Conservation (phyloP, 495 filamentous ascomycete genomes). For the Xylaria nigripes region DNA sequence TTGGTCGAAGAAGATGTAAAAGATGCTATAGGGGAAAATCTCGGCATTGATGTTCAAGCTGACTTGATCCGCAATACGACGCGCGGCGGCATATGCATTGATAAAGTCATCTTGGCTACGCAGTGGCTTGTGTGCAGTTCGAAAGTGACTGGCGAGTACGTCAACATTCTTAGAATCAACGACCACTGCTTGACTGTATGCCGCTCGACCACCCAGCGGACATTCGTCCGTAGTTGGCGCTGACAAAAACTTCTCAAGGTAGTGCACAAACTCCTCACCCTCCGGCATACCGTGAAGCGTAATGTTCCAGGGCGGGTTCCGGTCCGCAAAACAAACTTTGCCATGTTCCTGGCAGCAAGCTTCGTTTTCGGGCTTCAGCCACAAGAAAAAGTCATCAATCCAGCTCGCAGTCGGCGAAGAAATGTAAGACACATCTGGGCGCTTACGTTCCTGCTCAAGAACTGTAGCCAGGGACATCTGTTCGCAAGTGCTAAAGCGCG, state of each 20-base stretch:
- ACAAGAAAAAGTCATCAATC: constrained; percentile 93
- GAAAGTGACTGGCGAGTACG: constrained; percentile 80
- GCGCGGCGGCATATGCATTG: constrained; percentile 75
- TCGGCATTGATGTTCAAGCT: constrained; percentile 57
- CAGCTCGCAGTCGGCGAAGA: constrained; percentile 88
- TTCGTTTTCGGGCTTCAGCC: constrained; percentile 80
- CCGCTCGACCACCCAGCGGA: constrained; percentile 76
- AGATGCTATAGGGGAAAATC: constrained; percentile 91
- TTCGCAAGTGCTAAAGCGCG: constrained; percentile 82
- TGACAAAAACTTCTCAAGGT: constrained; percentile 71
- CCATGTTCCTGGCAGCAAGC: constrained; percentile 63
- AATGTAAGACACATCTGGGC: constrained; percentile 83
- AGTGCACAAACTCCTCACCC: constrained; percentile 79
- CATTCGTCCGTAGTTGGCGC: constrained; percentile 75
- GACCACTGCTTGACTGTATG: constrained; percentile 79
- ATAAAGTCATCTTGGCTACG: constrained; percentile 91
- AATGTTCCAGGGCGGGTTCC: constrained; percentile 76
- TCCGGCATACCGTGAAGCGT: constrained; percentile 86
- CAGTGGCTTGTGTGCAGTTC: constrained; percentile 78
- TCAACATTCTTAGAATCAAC: constrained; percentile 57
- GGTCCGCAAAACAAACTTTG: constrained; percentile 67
- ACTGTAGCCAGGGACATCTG: constrained; percentile 76
- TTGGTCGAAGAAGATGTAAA: constrained; percentile 99
- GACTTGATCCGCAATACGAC: constrained; percentile 74
- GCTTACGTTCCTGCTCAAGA: constrained; percentile 85